phyloP scores from a whole-genome alignment of 352 stramenopile genomes.

The Plasmopara viticola region DNA sequence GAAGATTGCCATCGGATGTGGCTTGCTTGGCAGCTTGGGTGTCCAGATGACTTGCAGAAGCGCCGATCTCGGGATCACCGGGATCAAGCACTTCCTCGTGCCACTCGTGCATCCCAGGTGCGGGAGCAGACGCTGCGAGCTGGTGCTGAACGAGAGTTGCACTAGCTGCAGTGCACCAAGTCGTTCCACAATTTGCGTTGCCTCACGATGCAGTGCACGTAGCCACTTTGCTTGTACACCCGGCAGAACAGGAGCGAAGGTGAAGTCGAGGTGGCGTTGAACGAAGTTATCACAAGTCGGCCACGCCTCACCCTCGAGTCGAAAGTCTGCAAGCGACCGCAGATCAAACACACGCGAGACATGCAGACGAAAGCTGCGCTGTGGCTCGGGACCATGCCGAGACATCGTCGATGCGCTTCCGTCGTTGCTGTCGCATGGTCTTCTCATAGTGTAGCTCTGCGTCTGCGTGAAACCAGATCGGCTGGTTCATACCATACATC shows the following conservation, averaged over 20 bases:
- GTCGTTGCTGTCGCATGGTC: not conserved
- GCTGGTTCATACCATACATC: not conserved
- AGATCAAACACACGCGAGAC: constrained; percentile 1
- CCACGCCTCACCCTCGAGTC: constrained; percentile 1
- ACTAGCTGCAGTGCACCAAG: not conserved
- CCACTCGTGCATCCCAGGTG: constrained; percentile 2
- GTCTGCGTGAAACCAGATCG: not conserved
- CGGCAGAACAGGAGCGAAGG: not conserved
- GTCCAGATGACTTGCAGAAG: constrained; percentile 1
- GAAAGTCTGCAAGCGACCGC: too few relatives aligned
- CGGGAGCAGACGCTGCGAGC: not conserved
- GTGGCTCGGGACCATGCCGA: not conserved
- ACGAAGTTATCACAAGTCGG: not conserved
- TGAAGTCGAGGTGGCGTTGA: not conserved
- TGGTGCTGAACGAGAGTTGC: not conserved
- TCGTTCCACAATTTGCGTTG: constrained; percentile 1
- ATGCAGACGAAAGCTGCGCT: not conserved
- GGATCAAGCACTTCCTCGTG: not conserved
- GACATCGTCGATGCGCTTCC: not conserved
- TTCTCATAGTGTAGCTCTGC: not conserved
- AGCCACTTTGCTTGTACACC: constrained; percentile 1
- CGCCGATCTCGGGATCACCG: not conserved
- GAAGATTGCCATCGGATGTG: constrained; percentile 6
- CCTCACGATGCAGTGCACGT: not conserved
- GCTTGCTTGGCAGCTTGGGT: not conserved